Evolutionary conservation across 345 rosid genomes (phyloP).

Genomic region (Brassica nigra): DNA sequence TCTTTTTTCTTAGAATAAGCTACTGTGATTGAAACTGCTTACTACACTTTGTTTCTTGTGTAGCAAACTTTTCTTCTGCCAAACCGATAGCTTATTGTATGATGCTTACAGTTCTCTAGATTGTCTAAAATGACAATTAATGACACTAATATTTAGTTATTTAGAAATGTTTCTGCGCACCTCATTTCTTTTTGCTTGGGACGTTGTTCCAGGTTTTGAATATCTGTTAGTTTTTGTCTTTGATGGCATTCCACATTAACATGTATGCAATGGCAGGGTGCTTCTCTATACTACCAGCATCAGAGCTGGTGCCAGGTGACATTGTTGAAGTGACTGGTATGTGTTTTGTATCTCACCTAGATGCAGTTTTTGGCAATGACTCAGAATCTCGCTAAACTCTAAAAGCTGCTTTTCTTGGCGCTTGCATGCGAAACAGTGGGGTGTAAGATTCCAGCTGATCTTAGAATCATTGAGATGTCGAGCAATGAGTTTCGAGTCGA

Average conservation of each 20-base stretch:
- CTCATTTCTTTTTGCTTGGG: too few relatives aligned
- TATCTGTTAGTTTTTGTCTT: conserved; percentile 16
- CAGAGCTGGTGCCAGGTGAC: conserved; percentile 98
- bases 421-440: conserved; percentile 61
- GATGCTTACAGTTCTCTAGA: not conserved
- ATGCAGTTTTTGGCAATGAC: conserved; percentile 9
- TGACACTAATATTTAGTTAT: not conserved
- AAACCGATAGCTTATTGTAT: conserved; percentile 2
- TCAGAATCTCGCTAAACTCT: conserved; percentile 11
- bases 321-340: conserved; percentile 91
- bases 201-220: conserved; percentile 3
- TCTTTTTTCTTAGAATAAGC: not conserved
- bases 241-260: conserved; percentile 18
- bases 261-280: conserved; percentile 62
- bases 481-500: conserved; percentile 88
- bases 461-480: conserved; percentile 95
- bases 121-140: not conserved
- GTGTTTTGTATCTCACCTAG: conserved; percentile 14
- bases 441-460: conserved; percentile 97
- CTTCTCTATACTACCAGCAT: conserved; percentile 92
- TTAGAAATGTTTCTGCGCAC: not conserved
- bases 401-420: conserved; percentile 25
- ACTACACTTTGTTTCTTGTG: conserved; percentile 17
- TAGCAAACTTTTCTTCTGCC: conserved; percentile 11
- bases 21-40: not conserved